Base-by-base conservation (phyloP, 805 yeast genomes). In the Scheffersomyces coipomensis region DNA sequence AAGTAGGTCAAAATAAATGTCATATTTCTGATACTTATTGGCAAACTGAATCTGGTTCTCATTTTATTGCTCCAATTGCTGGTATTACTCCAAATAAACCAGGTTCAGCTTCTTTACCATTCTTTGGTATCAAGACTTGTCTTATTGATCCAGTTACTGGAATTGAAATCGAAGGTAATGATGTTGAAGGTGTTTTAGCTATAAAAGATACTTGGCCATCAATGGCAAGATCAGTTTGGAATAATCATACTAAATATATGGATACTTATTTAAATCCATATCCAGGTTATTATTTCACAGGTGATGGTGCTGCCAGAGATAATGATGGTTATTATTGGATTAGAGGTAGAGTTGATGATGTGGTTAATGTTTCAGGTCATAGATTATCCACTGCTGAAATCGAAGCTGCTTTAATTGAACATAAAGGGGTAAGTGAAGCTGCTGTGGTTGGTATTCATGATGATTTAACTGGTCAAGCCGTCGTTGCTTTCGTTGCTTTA, bases 261-360 rank as follows among this genome's bases (percentile, higher is more conserved):
- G 95, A 86, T 53, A 86, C 93, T n/a, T 86, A 86, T 64, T 66
- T 85, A 60, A 81, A 78, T 42, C 91, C 93, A 38, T 86, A 85
- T 66, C 85, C 86, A 35, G 89, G 89, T 35, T 79, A 76, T 60
- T 86, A 85, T 68, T 86, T 86, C 70, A 82, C 93, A 1, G 95
- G 95, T 54, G 95, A 86, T 65, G 95, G 95, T 65, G 93, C 91
- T 19, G 91, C 89, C 15, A 76, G 90, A 58, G 95, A 86, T 59
- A 71, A 76, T 49, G 91, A 85, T 58, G 95, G 95, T 5, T 86
- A 78, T 69, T 83, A 79, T 67, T 86, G 93, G 90, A 85, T 86
- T 48, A 64, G 85, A 55, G 95, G 95, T 40, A 76, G 95, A 68
- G 93, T 86, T 45, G 95, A 86, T 62, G 95, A 86, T 60, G 95